phyloP scores from a whole-genome alignment of 169 alveolate species.

The Theileria orientalis region DNA sequence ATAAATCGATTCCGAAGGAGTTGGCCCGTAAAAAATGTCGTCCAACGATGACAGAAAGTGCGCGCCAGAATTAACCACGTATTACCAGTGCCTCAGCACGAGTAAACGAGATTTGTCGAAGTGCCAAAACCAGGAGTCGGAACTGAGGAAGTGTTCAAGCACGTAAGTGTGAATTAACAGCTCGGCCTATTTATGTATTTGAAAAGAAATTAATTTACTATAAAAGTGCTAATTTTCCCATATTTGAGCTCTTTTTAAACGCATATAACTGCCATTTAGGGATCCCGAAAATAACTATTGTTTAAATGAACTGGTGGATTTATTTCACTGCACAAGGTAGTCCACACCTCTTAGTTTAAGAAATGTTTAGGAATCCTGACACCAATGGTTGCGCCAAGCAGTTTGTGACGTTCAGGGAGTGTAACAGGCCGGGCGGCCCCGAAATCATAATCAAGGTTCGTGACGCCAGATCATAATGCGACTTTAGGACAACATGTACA shows the following conservation, averaged over 20 bases:
- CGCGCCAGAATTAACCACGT: slow-evolving; percentile 32
- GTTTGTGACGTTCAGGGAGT: slow-evolving; percentile 73
- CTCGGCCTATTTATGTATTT: too few species aligned
- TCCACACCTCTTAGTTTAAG: not conserved
- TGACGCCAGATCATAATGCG: not conserved
- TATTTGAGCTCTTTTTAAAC: not conserved
- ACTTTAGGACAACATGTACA: slow-evolving; percentile 58
- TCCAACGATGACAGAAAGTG: slow-evolving; percentile 45
- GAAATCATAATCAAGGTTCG: slow-evolving; percentile 70
- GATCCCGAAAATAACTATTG: slow-evolving; percentile 66
- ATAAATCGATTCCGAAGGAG: not conserved
- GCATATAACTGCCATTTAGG: slow-evolving; percentile 1
- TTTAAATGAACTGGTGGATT: slow-evolving; percentile 64
- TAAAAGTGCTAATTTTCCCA: not conserved
- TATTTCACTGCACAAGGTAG: slow-evolving; percentile 73
- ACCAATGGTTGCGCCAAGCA: slow-evolving; percentile 74
- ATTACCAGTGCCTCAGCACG: slow-evolving; percentile 51
- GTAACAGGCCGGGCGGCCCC: slow-evolving; percentile 78
- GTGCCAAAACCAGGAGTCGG: slow-evolving; percentile 32
- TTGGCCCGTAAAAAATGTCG: not conserved
- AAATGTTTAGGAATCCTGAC: slow-evolving; percentile 65
- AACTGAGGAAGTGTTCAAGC: slow-evolving; percentile 48
- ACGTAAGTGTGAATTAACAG: slow-evolving; percentile 39
- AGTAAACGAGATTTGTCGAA: slow-evolving; percentile 59
- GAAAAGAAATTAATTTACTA: not conserved